phyloP scores from a whole-genome alignment of 352 stramenopile species.

The Globisporangium okanoganense region DNA sequence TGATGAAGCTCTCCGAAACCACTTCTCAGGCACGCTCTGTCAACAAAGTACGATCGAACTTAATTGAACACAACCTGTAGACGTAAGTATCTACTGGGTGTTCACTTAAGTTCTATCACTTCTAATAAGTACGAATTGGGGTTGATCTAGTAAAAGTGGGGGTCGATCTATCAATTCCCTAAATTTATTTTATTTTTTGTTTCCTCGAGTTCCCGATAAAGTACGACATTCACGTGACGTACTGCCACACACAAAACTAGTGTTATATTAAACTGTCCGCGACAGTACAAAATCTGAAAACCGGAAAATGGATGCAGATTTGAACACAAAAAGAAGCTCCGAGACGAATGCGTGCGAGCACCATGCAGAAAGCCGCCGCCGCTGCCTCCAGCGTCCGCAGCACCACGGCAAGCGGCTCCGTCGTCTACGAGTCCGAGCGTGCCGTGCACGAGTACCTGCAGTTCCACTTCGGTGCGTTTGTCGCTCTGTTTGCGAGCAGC shows the following conservation, averaged over 20 bases:
- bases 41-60: too few species aligned
- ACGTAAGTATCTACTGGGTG: too few species aligned
- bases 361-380: slow-evolving; percentile 15
- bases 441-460: slow-evolving; percentile 89
- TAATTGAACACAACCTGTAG: too few species aligned
- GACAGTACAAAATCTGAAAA: neutral
- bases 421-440: slow-evolving; percentile 85
- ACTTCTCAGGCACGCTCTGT: too few species aligned
- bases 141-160: neutral
- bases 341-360: slow-evolving; percentile 18
- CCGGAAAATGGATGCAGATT: too few species aligned
- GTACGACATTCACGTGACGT: too few species aligned
- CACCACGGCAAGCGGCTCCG: slow-evolving; percentile 84
- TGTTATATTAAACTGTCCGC: neutral
- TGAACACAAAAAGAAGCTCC: neutral
- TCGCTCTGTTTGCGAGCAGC: neutral
- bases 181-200: slow-evolving; percentile 11
- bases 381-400: slow-evolving; percentile 41
- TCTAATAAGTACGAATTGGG: neutral
- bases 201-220: too few species aligned
- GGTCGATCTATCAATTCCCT: slow-evolving; percentile 1
- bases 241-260: neutral
- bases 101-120: slow-evolving; percentile 2
- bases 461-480: slow-evolving; percentile 83
- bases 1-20: slow-evolving; percentile 90